Percentiles rank a stretch among this genome's conserved stretches.
Evolutionary conservation across 2,329 filamentous ascomycete genomes (phyloP).

Genomic region (Cytospora leucostoma): DNA sequence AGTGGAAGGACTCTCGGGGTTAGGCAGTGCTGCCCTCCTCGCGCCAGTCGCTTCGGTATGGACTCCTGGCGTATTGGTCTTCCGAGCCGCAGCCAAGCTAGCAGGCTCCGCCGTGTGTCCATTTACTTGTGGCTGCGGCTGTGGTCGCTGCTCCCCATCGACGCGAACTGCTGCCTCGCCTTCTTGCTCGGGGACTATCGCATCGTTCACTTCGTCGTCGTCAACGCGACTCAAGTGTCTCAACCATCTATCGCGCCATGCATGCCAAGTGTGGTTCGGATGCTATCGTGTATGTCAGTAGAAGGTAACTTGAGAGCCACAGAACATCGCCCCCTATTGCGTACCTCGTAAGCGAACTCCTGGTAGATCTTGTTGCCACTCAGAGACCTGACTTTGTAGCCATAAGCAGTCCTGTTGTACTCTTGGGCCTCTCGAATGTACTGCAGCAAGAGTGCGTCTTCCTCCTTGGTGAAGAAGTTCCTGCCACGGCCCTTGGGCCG

Average conservation of each 20-base stretch:
- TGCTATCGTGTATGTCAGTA: slow-evolving; percentile 29
- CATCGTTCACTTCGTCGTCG: slow-evolving; percentile 25
- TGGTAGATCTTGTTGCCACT: slow-evolving; percentile 38
- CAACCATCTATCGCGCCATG: slow-evolving; percentile 39
- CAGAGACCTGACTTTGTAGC: slow-evolving; percentile 14
- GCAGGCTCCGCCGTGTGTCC: neutral
- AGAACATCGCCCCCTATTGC: slow-evolving; percentile 16
- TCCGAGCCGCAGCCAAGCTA: neutral
- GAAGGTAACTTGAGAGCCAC: neutral
- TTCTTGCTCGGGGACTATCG: slow-evolving; percentile 23
- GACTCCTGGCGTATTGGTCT: no score
- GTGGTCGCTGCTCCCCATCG: neutral
- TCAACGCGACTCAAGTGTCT: slow-evolving; percentile 32
- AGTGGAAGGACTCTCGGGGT: neutral
- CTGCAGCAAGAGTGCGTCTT: slow-evolving; percentile 38
- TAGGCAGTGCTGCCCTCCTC: neutral
- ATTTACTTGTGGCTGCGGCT: neutral
- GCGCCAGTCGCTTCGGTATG: neutral
- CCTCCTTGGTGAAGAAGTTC: slow-evolving; percentile 43
- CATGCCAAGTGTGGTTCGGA: slow-evolving; percentile 36
- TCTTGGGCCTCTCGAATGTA: slow-evolving; percentile 31
- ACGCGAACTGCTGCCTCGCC: neutral
- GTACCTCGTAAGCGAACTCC: slow-evolving; percentile 37
- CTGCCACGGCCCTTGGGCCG: slow-evolving; percentile 38
- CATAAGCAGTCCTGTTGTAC: neutral